A percentile compares a stretch with the other conserved stretches of the same genome.
Conservation (phyloP, 352 stramenopile genomes). For the Plasmopara viticola region DNA sequence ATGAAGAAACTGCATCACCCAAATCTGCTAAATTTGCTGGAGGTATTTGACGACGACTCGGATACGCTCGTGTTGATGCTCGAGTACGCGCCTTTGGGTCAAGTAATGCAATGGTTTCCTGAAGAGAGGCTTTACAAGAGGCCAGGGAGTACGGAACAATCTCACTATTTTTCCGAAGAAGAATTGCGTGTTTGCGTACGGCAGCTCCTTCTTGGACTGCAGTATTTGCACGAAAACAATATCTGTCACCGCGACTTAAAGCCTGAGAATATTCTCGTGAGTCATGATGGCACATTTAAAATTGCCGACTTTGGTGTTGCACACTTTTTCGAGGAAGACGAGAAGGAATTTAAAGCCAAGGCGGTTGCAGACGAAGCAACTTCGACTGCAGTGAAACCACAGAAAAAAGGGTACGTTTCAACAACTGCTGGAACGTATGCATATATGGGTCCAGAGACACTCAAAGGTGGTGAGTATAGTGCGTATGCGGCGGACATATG, state of each 20-base stretch:
- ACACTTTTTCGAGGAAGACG: constrained; percentile 72
- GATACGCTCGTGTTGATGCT: constrained; percentile 83
- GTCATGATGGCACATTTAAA: constrained; percentile 62
- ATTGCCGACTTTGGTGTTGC: constrained; percentile 84
- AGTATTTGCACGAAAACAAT: constrained; percentile 81
- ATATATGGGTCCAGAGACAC: constrained; percentile 79
- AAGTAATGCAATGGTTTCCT: constrained; percentile 83
- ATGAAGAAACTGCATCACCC: constrained; percentile 84
- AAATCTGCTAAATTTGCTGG: constrained; percentile 74
- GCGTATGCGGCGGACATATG: constrained; percentile 83
- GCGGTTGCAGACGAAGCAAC: not conserved
- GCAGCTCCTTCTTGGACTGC: constrained; percentile 65
- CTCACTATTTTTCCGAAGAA: constrained; percentile 39
- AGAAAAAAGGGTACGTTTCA: constrained; percentile 71
- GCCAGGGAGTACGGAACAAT: constrained; percentile 12
- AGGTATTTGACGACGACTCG: constrained; percentile 78
- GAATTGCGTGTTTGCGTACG: constrained; percentile 60
- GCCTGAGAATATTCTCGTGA: constrained; percentile 79
- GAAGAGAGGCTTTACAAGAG: constrained; percentile 47
- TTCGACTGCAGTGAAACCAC: constrained; percentile 11
- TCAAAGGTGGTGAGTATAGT: constrained; percentile 71
- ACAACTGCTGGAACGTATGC: constrained; percentile 79
- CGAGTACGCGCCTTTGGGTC: constrained; percentile 72
- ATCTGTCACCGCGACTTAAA: constrained; percentile 86
- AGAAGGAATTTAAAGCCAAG: constrained; percentile 23